A percentile compares a stretch with the other conserved stretches of the same genome.
Conservation (phyloP, 1,284 basidiomycete genomes). For the Tylopilus sp. region DNA sequence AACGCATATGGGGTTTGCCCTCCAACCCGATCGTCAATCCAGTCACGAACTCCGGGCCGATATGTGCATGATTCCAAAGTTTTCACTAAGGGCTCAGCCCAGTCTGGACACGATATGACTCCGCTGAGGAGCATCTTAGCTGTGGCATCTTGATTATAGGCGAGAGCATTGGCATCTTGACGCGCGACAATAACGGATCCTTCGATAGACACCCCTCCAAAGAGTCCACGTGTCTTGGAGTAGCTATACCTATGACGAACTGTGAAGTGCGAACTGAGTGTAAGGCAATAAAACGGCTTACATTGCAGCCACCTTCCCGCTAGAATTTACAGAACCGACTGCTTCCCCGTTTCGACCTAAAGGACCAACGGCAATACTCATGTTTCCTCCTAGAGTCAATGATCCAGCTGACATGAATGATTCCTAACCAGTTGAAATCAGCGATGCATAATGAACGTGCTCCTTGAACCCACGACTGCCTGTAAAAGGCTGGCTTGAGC, state of each 20-base stretch:
- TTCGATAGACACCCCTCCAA: constrained; percentile 84
- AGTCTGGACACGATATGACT: constrained; percentile 66
- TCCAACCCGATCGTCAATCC: constrained; percentile 55
- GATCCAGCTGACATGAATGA: constrained; percentile 96
- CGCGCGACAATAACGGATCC: constrained; percentile 94
- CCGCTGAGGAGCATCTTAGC: constrained; percentile 81
- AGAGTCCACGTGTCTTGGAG: constrained; percentile 90
- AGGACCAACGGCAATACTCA: constrained; percentile 90
- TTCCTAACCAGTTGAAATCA: constrained; percentile 42
- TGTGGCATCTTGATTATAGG: constrained; percentile 73
- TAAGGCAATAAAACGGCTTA: constrained; percentile 33
- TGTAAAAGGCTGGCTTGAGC: constrained; percentile 24
- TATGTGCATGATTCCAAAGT: constrained; percentile 73
- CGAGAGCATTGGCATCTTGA: constrained; percentile 83
- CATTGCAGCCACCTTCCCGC: constrained; percentile 92
- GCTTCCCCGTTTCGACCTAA: constrained; percentile 95
- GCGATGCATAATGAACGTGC: constrained; percentile 4
- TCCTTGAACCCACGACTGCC: constrained; percentile 54
- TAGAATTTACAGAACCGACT: constrained; percentile 79
- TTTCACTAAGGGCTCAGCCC: constrained; percentile 70
- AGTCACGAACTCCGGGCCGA: constrained; percentile 61
- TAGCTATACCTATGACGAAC: constrained; percentile 75
- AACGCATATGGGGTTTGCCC: constrained; percentile 55
- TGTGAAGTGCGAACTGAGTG: constrained; percentile 6
- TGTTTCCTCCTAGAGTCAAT: constrained; percentile 89